Evolutionary conservation across 805 yeast genomes (phyloP), one percentile per base, ranked within the genome.

Genomic region (Candida piceae): DNA sequence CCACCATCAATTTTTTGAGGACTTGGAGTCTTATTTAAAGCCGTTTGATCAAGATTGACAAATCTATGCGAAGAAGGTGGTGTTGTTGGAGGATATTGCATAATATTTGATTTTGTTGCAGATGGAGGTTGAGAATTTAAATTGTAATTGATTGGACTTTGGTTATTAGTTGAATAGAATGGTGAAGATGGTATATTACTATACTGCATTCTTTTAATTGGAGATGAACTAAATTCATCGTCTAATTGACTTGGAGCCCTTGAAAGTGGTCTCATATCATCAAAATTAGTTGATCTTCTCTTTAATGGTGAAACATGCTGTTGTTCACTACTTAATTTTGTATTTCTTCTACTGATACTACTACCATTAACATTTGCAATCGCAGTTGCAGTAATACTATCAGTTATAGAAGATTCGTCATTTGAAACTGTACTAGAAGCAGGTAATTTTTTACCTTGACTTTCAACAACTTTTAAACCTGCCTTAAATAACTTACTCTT

Each of bases 401-500:
- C 41, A 22, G 27, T 22, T 6, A 18, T 41, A 16, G 46, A 38
- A 7, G 48, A 38, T 12, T 45, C 6, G 9, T 20, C 8, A 20
- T 20, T 20, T 20, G 22, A 9, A 20, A 9, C 6, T 20, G 22
- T 7, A 9, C 22, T 20, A n/a, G n/a, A 36, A 10, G 26, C 11
- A 13, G 31, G 31, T 1, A 30, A 8, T 15, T 30, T 16, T 20
- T 48, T 51, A 3, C 51, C 52, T 32, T 57, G 49, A 40, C 53
- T 51, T 51, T 63, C 61, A 28, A 57, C 50, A 4, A 62, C 64
- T 34, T 56, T 58, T 19, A 64, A 34, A 11, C 69, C 69, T 2
- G 73, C 71, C 46, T 60, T 65, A 19, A 64, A 61, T 15, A 69
- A 49, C 42, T 67, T 62, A 7, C 63, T 53, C 45, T 67, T 68